These are phyloP conservation scores for Cryomyces antarcticus DNA, from an alignment of 495 filamentous ascomycete species.

Conservation along the genomic window DNA sequence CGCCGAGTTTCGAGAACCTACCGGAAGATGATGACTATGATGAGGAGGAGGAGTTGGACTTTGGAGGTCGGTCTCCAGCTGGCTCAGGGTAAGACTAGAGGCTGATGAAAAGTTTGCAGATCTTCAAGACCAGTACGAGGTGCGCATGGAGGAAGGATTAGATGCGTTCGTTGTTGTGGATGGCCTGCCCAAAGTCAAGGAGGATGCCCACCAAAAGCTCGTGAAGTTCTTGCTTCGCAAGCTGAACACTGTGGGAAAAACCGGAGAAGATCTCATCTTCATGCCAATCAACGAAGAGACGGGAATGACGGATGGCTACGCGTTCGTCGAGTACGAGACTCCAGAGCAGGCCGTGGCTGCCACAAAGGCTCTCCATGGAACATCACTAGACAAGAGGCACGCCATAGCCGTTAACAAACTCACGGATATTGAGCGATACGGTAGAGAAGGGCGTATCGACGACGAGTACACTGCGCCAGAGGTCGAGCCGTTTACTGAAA, in stretches of 20 bases:
- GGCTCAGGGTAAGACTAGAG: neutral
- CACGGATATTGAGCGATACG: slow-evolving; percentile 91
- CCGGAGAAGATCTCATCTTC: slow-evolving; percentile 66
- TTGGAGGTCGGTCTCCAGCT: slow-evolving; percentile 37
- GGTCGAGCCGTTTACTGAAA: slow-evolving; percentile 64
- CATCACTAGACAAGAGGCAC: slow-evolving; percentile 85
- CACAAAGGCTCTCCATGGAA: slow-evolving; percentile 62
- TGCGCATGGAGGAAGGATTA: slow-evolving; percentile 83
- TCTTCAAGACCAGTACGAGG: slow-evolving; percentile 78
- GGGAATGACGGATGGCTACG: slow-evolving; percentile 50
- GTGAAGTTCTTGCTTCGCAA: slow-evolving; percentile 88
- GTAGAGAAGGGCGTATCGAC: slow-evolving; percentile 76
- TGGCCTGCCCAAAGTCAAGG: slow-evolving; percentile 68
- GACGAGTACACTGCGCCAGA: slow-evolving; percentile 67
- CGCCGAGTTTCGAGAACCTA: slow-evolving; percentile 52
- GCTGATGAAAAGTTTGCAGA: slow-evolving; percentile 27
- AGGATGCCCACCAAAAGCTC: slow-evolving; percentile 71
- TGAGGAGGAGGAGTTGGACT: slow-evolving; percentile 81
- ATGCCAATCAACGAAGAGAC: slow-evolving; percentile 72
- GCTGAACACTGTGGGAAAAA: slow-evolving; percentile 63
- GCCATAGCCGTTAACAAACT: slow-evolving; percentile 91
- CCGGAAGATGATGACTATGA: slow-evolving; percentile 67
- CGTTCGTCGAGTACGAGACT: slow-evolving; percentile 92
- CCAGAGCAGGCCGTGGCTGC: slow-evolving; percentile 75
- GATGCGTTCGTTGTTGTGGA: slow-evolving; percentile 92